Conservation (phyloP, 106 monocot species). For the Agapanthus africanus region DNA sequence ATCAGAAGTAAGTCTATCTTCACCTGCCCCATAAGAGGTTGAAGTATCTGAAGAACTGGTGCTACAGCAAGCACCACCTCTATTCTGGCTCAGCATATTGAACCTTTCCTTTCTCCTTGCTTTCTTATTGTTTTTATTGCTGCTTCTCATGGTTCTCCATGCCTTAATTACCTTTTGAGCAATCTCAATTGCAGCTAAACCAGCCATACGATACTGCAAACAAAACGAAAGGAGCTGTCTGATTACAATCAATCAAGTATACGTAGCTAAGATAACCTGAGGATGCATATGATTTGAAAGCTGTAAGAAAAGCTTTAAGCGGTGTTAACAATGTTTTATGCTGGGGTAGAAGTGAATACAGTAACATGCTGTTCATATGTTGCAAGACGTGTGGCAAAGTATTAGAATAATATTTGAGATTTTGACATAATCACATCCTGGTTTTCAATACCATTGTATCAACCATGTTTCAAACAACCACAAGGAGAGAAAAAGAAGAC, state of each 20-base stretch:
- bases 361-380: no score
- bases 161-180: conserved; percentile 80
- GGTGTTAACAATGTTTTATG: not conserved
- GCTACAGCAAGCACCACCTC: conserved; percentile 73
- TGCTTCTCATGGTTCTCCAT: conserved; percentile 56
- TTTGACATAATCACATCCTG: no score
- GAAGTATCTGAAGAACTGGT: conserved; percentile 37
- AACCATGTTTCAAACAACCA: no score
- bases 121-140: conserved; percentile 65
- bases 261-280: not conserved
- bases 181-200: conserved; percentile 90
- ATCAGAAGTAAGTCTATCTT: conserved; percentile 41
- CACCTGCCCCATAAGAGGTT: conserved; percentile 43
- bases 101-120: conserved; percentile 60
- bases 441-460: no score
- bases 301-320: not conserved
- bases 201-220: conserved; percentile 83
- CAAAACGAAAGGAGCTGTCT: not conserved
- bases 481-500: no score
- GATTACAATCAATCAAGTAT: not conserved
- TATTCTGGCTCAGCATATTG: conserved; percentile 48
- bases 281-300: not conserved
- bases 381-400: no score
- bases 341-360: no score
- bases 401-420: no score